Percentiles rank a stretch among this genome's conserved stretches.
Conservation (phyloP, 129 eudicot genomes). For the Helianthus tuberosus region DNA sequence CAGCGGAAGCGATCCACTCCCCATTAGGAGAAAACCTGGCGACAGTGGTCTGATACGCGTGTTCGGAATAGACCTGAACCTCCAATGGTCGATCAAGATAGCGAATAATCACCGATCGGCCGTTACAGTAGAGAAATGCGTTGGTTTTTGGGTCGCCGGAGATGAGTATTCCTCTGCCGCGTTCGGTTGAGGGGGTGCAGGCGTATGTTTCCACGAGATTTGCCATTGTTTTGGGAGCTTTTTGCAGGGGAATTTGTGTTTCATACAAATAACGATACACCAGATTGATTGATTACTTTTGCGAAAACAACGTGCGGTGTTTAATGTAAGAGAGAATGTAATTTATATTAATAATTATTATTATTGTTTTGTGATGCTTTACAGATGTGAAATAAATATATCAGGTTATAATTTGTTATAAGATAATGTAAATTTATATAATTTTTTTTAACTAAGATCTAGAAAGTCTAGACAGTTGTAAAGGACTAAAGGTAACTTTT, state of each 20-base stretch:
- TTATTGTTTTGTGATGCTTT: background rate
- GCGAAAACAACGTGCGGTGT: conserved; percentile 44
- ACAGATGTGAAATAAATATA: background rate
- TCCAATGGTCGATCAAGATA: conserved; percentile 72
- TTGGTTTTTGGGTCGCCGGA: conserved; percentile 88
- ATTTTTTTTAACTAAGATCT: no score
- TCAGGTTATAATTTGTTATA: background rate
- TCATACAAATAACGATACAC: conserved; percentile 20
- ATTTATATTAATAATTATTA: no score
- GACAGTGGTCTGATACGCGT: conserved; percentile 87
- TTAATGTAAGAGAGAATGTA: background rate
- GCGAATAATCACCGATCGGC: conserved; percentile 82
- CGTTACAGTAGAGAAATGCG: conserved; percentile 76
- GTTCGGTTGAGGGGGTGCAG: conserved; percentile 89
- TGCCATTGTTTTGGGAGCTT: conserved; percentile 39
- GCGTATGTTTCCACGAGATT: conserved; percentile 78
- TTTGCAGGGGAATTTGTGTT: conserved; percentile 29
- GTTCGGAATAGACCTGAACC: conserved; percentile 79
- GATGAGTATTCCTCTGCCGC: conserved; percentile 86
- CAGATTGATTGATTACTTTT: conserved; percentile 15
- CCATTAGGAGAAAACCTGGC: conserved; percentile 93
- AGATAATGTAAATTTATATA: background rate
- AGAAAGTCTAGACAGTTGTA: no score
- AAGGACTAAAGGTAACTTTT: no score
- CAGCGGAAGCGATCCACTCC: conserved; percentile 98